Conservation (phyloP, 768 basidiomycete species). For the Hortiboletus flavorubellus region DNA sequence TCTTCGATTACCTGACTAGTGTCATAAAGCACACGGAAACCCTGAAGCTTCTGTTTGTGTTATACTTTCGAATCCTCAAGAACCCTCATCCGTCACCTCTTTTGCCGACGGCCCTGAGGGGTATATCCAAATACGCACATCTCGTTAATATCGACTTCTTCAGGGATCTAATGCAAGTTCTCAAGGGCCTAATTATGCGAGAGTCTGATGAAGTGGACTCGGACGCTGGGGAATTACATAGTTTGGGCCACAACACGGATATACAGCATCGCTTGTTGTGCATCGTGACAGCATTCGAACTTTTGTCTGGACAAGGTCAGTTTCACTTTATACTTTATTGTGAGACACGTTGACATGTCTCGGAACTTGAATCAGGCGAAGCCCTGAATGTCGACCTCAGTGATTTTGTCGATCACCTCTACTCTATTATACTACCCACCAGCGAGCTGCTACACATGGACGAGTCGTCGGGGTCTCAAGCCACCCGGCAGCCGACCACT, state of each 20-base stretch:
- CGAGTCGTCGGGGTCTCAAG: conserved; percentile 33
- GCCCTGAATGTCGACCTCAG: conserved; percentile 94
- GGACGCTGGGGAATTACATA: conserved; percentile 31
- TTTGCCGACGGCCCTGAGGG: conserved; percentile 83
- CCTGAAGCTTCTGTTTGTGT: conserved; percentile 91
- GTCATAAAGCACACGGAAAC: conserved; percentile 89
- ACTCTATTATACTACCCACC: conserved; percentile 75
- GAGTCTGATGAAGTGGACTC: conserved; percentile 41
- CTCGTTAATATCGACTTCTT: conserved; percentile 99
- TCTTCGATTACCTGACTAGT: conserved; percentile 18
- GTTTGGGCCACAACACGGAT: conserved; percentile 35
- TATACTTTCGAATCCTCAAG: conserved; percentile 96
- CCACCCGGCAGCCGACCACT: conserved; percentile 34
- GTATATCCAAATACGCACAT: conserved; percentile 91
- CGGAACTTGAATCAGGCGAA: conserved; percentile 57
- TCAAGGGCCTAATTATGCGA: conserved; percentile 71
- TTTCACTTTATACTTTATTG: conserved; percentile 7
- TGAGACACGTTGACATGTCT: conserved; percentile 5
- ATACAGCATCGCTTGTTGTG: conserved; percentile 70
- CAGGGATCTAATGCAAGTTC: conserved; percentile 85
- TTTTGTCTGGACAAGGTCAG: conserved; percentile 91
- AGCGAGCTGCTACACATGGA: conserved; percentile 67
- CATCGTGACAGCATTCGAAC: conserved; percentile 95
- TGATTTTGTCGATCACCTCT: conserved; percentile 84
- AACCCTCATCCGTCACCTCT: conserved; percentile 73